These are phyloP conservation scores for Penicillium sp. DNA, from an alignment of 2,329 filamentous ascomycete species.

Conservation along the genomic window DNA sequence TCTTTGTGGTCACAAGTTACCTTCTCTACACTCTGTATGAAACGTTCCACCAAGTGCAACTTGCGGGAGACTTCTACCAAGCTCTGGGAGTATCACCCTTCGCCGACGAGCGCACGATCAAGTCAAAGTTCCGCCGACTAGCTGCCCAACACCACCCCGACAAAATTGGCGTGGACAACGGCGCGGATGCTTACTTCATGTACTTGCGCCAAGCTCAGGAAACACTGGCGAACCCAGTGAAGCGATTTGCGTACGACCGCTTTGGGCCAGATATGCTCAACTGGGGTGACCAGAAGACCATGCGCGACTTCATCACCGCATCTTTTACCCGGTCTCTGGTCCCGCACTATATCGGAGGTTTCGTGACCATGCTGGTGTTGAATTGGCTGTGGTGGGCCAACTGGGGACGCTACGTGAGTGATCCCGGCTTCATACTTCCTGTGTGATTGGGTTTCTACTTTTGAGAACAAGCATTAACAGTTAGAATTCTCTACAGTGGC, in stretches of 20 bases:
- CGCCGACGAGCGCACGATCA: constrained; percentile 73
- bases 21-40: constrained; percentile 92
- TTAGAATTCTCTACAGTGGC: constrained; percentile 42
- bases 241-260: constrained; percentile 83
- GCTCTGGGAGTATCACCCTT: constrained; percentile 68
- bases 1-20: constrained; percentile 77
- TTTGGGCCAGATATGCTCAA: constrained; percentile 71
- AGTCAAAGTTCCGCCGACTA: constrained; percentile 78
- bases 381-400: constrained; percentile 43
- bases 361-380: constrained; percentile 36
- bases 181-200: constrained; percentile 64
- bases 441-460: too few species aligned
- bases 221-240: constrained; percentile 71
- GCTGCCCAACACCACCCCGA: constrained; percentile 74
- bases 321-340: constrained; percentile 54
- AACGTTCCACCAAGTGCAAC: constrained; percentile 75
- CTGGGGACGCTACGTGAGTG: constrained; percentile 47
- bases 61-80: constrained; percentile 72
- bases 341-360: constrained; percentile 41
- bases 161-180: constrained; percentile 57
- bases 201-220: constrained; percentile 81
- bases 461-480: not conserved
- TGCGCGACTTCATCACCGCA: constrained; percentile 68
- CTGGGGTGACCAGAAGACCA: constrained; percentile 57
- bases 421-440: not conserved